These are phyloP conservation scores for Mucor velutinosus DNA, from an alignment of 371 early-diverging fungal genomes.

Conservation along the genomic window DNA sequence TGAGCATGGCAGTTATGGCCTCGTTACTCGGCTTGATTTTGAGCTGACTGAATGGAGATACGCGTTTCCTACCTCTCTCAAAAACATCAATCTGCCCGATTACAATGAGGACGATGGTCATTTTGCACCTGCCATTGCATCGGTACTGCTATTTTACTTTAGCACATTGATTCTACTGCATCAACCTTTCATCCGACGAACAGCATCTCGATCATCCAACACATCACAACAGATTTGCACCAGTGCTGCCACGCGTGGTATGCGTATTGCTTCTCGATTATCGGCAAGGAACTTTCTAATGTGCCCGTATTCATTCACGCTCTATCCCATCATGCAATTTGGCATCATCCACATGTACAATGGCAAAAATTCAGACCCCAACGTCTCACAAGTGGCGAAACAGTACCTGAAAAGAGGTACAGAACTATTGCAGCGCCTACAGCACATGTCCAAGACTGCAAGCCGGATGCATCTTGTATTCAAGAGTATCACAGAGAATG, in stretches of 20 bases:
- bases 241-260: conserved; percentile 42
- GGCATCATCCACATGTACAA: conserved; percentile 45
- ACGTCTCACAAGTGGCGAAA: conserved; percentile 28
- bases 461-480: conserved; percentile 11
- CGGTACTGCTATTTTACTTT: conserved; percentile 37
- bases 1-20: conserved; percentile 38
- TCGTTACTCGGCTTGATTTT: conserved; percentile 39
- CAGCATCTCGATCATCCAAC: conserved; percentile 19
- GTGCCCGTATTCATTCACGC: conserved; percentile 39
- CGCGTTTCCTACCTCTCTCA: conserved; percentile 32
- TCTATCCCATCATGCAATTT: conserved; percentile 44
- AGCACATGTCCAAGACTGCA: conserved; percentile 31
- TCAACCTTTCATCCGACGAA: conserved; percentile 39
- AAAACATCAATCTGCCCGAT: conserved; percentile 26
- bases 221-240: conserved; percentile 42
- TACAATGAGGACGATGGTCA: conserved; percentile 34
- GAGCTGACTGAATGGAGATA: conserved; percentile 47
- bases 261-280: conserved; percentile 33
- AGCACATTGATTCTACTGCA: conserved; percentile 39
- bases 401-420: conserved; percentile 28
- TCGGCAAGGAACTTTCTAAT: conserved; percentile 32
- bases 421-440: conserved; percentile 23
- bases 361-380: conserved; percentile 33
- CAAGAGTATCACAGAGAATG: conserved; percentile 31
- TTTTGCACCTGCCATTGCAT: conserved; percentile 38